Base-by-base conservation (phyloP, 257 asterid species). In the Marsdenia floribunda region DNA sequence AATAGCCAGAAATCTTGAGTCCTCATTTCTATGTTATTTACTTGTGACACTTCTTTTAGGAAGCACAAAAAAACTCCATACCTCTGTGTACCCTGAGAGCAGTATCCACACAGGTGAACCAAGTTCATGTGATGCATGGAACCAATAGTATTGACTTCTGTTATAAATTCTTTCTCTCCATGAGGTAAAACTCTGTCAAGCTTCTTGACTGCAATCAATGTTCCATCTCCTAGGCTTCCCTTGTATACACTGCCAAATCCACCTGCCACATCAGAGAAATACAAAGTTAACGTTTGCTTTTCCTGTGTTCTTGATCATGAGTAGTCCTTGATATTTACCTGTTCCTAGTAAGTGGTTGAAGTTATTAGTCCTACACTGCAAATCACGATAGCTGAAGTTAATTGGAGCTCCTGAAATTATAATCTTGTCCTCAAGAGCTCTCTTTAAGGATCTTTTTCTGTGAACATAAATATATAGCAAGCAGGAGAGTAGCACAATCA, bases 51-150 rank as follows among this genome's bases (percentile, higher is more conserved):
- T 40, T 38, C 72, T 40, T 24, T n/a, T 19, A 22, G 63, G 55
- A 42, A 40, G 49, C 24, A 42, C 15, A 22, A 33, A 15, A 24
- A 40, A 52, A 12, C 16, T 49, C 29, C 58, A 46, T 67, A 90
- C 98, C 98, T 78, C 40, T 87, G 89, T 72, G 85, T 71, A 18
- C 96, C 93, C 72, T 93, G 96, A 0, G 98, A 88, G 75, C 98
- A 91, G 75, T 91, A 93, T 52, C 97, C 98, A 4, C 92, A 88
- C 29, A 93, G 84, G 14, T 91, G 88, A 49, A 93, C 97, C 87
- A 91, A 82, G 83, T 91, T 93, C 96, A 89, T 83, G 52, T 93
- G 98, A 84, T 93, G 97, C 98, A 91, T 93, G 15, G 98, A 91
- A 80, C 98, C 86, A 12, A 93, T 93, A 7, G 96, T 89, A 81